phyloP scores from a whole-genome alignment of 2,329 filamentous ascomycete genomes.

The Fusarium citri region DNA sequence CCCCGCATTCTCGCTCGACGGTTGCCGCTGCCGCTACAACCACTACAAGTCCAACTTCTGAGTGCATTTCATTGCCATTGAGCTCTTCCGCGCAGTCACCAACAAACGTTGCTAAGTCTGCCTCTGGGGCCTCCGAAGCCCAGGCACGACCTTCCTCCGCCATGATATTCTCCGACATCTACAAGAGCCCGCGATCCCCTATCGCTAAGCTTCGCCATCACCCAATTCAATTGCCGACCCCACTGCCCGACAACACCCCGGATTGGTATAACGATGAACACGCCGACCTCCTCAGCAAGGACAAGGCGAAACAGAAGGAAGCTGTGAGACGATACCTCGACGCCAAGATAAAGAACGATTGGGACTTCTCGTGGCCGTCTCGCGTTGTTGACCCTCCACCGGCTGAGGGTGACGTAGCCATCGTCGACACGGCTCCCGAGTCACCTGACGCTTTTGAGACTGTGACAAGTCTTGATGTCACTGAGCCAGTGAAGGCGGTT shows the following conservation, averaged over 20 bases:
- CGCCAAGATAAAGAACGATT: constrained; percentile 68
- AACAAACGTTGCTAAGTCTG: constrained; percentile 16
- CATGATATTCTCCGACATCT: constrained; percentile 71
- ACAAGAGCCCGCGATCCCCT: constrained; percentile 66
- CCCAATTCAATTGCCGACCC: constrained; percentile 47
- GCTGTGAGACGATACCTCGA: constrained; percentile 68
- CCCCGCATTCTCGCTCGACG: constrained; percentile 42
- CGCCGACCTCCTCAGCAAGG: constrained; percentile 69
- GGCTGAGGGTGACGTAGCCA: constrained; percentile 13
- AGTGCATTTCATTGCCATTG: constrained; percentile 23
- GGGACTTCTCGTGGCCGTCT: constrained; percentile 69
- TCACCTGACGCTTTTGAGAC: constrained; percentile 8
- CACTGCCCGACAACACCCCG: constrained; percentile 46
- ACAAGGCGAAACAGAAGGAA: constrained; percentile 72
- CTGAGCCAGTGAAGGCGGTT: constrained; percentile 29
- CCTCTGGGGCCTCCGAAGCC: constrained; percentile 36
- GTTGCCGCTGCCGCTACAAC: constrained; percentile 35
- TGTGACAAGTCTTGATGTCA: constrained; percentile 19
- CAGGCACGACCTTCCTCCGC: constrained; percentile 30
- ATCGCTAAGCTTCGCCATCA: constrained; percentile 63
- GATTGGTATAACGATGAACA: constrained; percentile 64
- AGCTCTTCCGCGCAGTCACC: constrained; percentile 11
- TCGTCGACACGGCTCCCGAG: constrained; percentile 15
- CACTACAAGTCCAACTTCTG: constrained; percentile 25
- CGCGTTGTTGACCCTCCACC: constrained; percentile 28